phyloP scores from a whole-genome alignment of 495 filamentous ascomycete species.

The Aspergillus affinis region DNA sequence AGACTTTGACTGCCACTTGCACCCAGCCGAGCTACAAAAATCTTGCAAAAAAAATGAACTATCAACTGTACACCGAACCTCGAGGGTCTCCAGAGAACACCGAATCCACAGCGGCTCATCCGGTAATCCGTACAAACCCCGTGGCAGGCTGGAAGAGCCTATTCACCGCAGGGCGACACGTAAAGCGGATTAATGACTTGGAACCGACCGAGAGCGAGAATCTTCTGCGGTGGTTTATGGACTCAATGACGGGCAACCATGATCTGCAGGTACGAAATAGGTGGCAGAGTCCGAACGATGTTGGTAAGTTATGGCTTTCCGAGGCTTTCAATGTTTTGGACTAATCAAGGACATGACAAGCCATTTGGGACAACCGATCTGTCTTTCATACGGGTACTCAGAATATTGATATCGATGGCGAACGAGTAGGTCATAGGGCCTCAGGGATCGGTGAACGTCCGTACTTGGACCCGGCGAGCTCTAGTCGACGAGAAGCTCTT shows the following conservation, averaged over 20 bases:
- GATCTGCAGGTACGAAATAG: slow-evolving; percentile 66
- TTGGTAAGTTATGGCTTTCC: slow-evolving; percentile 33
- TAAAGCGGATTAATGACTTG: slow-evolving; percentile 19
- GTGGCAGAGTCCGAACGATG: slow-evolving; percentile 56
- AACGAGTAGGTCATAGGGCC: slow-evolving; percentile 57
- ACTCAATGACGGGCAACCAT: slow-evolving; percentile 62
- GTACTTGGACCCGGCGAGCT: slow-evolving; percentile 52
- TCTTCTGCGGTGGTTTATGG: slow-evolving; percentile 52
- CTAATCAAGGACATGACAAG: slow-evolving; percentile 21
- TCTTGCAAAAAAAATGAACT: slow-evolving; percentile 24
- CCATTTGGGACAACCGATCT: slow-evolving; percentile 76
- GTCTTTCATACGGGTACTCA: slow-evolving; percentile 68
- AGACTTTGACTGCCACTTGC: slow-evolving; percentile 61
- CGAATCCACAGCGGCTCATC: slow-evolving; percentile 58
- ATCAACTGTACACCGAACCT: slow-evolving; percentile 47
- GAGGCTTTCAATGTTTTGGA: not conserved
- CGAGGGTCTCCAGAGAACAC: slow-evolving; percentile 65
- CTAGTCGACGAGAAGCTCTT: slow-evolving; percentile 11
- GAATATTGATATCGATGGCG: slow-evolving; percentile 58
- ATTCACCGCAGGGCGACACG: slow-evolving; percentile 49
- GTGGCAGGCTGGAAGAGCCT: slow-evolving; percentile 75
- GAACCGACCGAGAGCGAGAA: slow-evolving; percentile 39
- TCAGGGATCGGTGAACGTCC: slow-evolving; percentile 66
- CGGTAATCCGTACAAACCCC: slow-evolving; percentile 69
- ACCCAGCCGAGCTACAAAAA: slow-evolving; percentile 17